These are phyloP conservation scores for Phytophthora hybrid DNA, from an alignment of 352 stramenopile species.

Conservation along the genomic window DNA sequence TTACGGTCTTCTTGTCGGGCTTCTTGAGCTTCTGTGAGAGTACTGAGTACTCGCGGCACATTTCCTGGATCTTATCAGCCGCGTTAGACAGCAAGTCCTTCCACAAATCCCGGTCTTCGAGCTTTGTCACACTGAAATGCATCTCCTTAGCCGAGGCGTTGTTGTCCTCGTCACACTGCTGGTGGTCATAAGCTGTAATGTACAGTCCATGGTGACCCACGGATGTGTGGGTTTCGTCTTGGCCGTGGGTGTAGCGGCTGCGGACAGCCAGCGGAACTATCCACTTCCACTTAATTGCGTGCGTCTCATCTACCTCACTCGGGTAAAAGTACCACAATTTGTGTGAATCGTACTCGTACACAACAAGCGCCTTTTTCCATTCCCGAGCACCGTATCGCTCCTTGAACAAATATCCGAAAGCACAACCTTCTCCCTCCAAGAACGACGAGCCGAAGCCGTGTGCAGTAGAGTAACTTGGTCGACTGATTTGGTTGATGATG, in stretches of 20 bases:
- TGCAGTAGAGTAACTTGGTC: slow-evolving; percentile 82
- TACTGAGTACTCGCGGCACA: slow-evolving; percentile 72
- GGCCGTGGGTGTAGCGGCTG: slow-evolving; percentile 82
- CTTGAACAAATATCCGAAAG: slow-evolving; percentile 89
- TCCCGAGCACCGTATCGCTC: slow-evolving; percentile 61
- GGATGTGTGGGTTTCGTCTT: slow-evolving; percentile 85
- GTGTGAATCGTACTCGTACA: slow-evolving; percentile 89
- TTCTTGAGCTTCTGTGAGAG: slow-evolving; percentile 82
- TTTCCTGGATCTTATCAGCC: slow-evolving; percentile 67
- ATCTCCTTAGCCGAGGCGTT: slow-evolving; percentile 72
- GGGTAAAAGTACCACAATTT: slow-evolving; percentile 93
- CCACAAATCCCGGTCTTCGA: slow-evolving; percentile 86
- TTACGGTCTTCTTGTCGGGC: slow-evolving; percentile 84
- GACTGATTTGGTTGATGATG: slow-evolving; percentile 90
- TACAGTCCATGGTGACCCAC: slow-evolving; percentile 87
- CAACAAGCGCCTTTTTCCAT: slow-evolving; percentile 88
- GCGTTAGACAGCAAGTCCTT: slow-evolving; percentile 74
- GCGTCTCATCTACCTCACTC: slow-evolving; percentile 81
- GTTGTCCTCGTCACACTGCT: slow-evolving; percentile 58
- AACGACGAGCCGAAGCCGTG: slow-evolving; percentile 91
- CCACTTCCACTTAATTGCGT: slow-evolving; percentile 90
- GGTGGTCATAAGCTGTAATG: slow-evolving; percentile 83
- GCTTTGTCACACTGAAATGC: slow-evolving; percentile 87
- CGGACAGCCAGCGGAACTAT: slow-evolving; percentile 81
- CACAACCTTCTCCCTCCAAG: slow-evolving; percentile 81